Conservation (phyloP, 1,284 basidiomycete genomes). For the Ganoderma multipileum region DNA sequence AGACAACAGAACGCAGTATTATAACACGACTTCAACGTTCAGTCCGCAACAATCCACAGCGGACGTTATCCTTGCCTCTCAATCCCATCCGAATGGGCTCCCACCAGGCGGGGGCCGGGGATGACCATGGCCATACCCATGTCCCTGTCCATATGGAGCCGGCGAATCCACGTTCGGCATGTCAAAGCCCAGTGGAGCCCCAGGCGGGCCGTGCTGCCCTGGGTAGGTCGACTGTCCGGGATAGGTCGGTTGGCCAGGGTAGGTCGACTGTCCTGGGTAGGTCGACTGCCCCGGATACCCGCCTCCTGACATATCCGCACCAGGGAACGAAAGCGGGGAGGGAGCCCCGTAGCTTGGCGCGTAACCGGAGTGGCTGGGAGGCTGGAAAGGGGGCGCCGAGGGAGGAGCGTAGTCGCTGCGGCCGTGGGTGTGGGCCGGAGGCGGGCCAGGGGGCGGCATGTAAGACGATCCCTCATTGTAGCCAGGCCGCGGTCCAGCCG, state of each 20-base stretch:
- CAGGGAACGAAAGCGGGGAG: constrained; percentile 23
- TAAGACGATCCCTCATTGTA: constrained; percentile 19
- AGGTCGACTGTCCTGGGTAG: constrained; percentile 25
- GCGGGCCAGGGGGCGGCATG: constrained; percentile 17
- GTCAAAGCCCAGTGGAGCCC: constrained; percentile 28
- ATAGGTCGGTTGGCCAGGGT: constrained; percentile 9
- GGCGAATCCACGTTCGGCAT: constrained; percentile 29
- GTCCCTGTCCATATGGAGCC: constrained; percentile 16
- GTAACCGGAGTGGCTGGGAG: constrained; percentile 17
- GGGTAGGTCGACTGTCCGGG: constrained; percentile 20
- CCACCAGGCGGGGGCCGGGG: constrained; percentile 17
- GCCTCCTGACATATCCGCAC: constrained; percentile 13
- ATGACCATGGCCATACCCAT: constrained; percentile 15
- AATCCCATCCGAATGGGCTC: constrained; percentile 34
- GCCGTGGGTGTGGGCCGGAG: neutral
- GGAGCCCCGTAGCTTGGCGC: constrained; percentile 30
- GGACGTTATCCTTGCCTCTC: neutral
- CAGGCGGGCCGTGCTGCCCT: constrained; percentile 13
- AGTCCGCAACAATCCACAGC: neutral
- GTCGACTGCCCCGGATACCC: constrained; percentile 9
- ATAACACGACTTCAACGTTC: neutral
- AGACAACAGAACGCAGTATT: neutral
- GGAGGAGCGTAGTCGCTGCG: constrained; percentile 14
- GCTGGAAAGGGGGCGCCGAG: constrained; percentile 8
- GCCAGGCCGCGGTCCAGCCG: constrained; percentile 19